Evolutionary conservation across 176 grass and related monocot genomes (phyloP).

Genomic region (Avena insularis): DNA sequence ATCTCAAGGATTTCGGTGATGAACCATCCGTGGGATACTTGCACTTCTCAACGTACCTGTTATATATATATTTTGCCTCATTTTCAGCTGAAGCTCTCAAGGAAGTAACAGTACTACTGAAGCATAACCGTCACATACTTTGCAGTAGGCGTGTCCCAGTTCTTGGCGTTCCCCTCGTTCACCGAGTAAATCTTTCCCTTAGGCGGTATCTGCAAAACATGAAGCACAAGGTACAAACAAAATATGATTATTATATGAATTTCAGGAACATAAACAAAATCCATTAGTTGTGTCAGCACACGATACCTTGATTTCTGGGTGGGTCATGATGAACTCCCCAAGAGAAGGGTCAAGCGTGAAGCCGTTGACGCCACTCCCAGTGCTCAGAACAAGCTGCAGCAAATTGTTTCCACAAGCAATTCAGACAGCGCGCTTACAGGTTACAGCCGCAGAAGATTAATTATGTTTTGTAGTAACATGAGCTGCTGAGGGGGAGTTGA

Average conservation of each 20-base stretch:
- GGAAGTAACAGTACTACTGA: background rate
- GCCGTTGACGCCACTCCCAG: constrained; percentile 83
- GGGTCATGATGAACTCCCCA: constrained; percentile 97
- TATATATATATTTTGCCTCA: background rate
- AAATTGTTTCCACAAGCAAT: background rate
- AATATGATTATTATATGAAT: too few species aligned
- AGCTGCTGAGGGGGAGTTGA: background rate
- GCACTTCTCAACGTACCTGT: constrained; percentile 92
- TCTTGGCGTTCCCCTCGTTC: constrained; percentile 94
- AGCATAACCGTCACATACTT: constrained; percentile 52
- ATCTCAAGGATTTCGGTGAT: constrained; percentile 90
- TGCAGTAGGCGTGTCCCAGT: constrained; percentile 88
- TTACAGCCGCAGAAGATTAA: background rate
- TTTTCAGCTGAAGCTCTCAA: constrained; percentile 26
- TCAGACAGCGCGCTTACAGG: background rate
- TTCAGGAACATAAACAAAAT: too few species aligned
- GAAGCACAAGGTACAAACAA: background rate
- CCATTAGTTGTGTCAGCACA: background rate
- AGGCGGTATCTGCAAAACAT: constrained; percentile 71
- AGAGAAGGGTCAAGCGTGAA: constrained; percentile 99
- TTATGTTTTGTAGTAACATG: background rate
- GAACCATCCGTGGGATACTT: constrained; percentile 84
- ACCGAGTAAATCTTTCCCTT: constrained; percentile 97
- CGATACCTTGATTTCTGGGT: constrained; percentile 86
- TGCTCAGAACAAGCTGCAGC: constrained; percentile 86